phyloP scores from a whole-genome alignment of 768 basidiomycete genomes.

The Psilocybe cyanescens region DNA sequence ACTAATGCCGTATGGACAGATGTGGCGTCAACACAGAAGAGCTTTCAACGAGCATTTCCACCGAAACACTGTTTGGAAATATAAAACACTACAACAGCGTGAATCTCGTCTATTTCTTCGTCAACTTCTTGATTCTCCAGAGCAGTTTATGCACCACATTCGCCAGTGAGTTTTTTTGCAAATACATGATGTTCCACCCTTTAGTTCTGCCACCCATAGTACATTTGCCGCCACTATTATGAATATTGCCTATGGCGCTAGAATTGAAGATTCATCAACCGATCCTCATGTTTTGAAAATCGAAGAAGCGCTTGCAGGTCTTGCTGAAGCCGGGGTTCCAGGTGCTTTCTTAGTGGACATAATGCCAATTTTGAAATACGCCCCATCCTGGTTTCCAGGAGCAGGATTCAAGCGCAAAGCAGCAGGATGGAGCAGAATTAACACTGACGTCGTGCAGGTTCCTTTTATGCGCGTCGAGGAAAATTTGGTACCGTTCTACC shows the following conservation, averaged over 20 bases:
- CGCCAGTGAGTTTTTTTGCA: constrained; percentile 17
- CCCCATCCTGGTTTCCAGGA: constrained; percentile 45
- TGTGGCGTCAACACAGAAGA: constrained; percentile 52
- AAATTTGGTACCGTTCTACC: constrained; percentile 15
- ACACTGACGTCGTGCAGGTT: constrained; percentile 13
- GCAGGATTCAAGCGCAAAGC: constrained; percentile 35
- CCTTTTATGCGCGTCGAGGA: constrained; percentile 25
- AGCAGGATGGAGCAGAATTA: constrained; percentile 18
- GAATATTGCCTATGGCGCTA: constrained; percentile 43
- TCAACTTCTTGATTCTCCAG: constrained; percentile 12
- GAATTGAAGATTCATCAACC: constrained; percentile 29
- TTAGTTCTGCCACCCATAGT: constrained; percentile 20
- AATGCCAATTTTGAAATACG: constrained; percentile 30
- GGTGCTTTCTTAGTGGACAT: constrained; percentile 27
- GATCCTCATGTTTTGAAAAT: constrained; percentile 38
- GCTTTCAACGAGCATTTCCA: constrained; percentile 55
- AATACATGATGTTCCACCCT: no score
- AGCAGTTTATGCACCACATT: constrained; percentile 20
- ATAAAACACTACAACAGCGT: constrained; percentile 48
- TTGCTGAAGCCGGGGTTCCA: constrained; percentile 29
- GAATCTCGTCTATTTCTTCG: constrained; percentile 49
- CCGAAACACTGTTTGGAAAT: constrained; percentile 38
- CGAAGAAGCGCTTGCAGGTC: constrained; percentile 29
- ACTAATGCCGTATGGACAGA: constrained; percentile 41
- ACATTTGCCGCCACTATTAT: constrained; percentile 42